Evolutionary conservation across 2,329 filamentous ascomycete species (phyloP).

Genomic region (Fusarium dlaminii): DNA sequence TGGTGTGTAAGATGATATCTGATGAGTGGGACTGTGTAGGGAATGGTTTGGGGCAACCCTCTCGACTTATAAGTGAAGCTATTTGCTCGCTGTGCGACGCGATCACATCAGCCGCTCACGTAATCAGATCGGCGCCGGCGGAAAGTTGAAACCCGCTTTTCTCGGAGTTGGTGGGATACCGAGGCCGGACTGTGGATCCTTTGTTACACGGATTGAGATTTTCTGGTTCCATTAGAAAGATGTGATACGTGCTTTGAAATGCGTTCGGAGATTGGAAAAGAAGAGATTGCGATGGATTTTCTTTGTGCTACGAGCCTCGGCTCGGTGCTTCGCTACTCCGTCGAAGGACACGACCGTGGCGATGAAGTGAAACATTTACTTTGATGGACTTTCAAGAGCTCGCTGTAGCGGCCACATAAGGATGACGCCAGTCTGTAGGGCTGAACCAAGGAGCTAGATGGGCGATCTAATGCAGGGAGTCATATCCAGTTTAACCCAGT

Average conservation of each 20-base stretch:
- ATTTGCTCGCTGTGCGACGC: not conserved
- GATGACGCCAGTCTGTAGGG: not conserved
- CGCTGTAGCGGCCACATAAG: not conserved
- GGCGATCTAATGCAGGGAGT: not conserved
- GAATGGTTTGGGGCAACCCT: not conserved
- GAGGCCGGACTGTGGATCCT: slow-evolving; percentile 18
- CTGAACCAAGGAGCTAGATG: not conserved
- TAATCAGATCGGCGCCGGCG: slow-evolving; percentile 15
- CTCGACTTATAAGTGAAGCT: slow-evolving; percentile 12
- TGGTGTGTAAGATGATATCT: slow-evolving; percentile 2
- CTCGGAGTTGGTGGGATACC: slow-evolving; percentile 29
- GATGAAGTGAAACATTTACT: not conserved
- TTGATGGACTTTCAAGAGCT: not conserved
- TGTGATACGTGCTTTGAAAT: slow-evolving; percentile 14
- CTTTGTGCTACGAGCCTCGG: not conserved
- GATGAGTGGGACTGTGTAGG: not conserved
- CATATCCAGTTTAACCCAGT: not conserved
- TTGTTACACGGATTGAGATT: not conserved
- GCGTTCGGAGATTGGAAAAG: not conserved
- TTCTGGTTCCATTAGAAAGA: not conserved
- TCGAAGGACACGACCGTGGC: not conserved
- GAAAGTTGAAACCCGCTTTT: slow-evolving; percentile 4
- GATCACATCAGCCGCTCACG: slow-evolving; percentile 32
- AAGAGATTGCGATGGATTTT: not conserved
- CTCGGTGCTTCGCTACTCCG: not conserved